Conservation (phyloP, 371 early-diverging fungal species). For the Encephalitozoon intestinalis region DNA sequence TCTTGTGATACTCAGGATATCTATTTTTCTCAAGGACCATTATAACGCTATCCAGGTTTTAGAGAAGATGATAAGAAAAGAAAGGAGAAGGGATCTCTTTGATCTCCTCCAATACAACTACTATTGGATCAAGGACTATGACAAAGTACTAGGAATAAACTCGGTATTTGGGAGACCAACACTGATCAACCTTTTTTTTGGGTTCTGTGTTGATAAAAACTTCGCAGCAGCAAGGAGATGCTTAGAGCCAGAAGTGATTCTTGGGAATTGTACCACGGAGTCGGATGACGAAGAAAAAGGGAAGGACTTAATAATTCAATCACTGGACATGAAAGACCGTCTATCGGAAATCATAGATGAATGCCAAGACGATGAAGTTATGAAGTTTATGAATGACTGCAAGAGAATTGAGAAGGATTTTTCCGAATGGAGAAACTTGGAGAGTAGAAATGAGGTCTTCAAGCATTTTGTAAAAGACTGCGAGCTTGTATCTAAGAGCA, state of each 20-base stretch:
- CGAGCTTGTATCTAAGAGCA: constrained; percentile 15
- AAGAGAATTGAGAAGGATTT: constrained; percentile 12
- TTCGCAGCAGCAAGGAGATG: constrained; percentile 29
- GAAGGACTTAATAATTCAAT: background rate
- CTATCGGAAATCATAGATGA: background rate
- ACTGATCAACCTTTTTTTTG: constrained; percentile 29
- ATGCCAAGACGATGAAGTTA: background rate
- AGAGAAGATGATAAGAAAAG: constrained; percentile 14
- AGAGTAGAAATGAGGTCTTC: background rate
- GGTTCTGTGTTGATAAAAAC: constrained; percentile 28
- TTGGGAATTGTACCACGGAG: too few relatives aligned
- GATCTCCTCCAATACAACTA: constrained; percentile 16
- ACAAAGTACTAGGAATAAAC: constrained; percentile 23
- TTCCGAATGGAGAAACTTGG: constrained; percentile 18
- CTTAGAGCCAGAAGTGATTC: background rate
- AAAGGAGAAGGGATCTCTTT: background rate
- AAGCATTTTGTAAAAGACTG: constrained; percentile 29
- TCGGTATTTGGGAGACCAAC: background rate
- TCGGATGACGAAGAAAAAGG: background rate
- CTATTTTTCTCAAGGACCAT: constrained; percentile 23
- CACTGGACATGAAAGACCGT: background rate
- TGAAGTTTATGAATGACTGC: background rate
- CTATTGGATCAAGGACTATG: constrained; percentile 29
- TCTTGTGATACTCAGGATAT: background rate
- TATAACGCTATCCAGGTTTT: constrained; percentile 17